Base-by-base conservation (phyloP, 148 eudicot genomes). In the Tetragonia tetragonoides region DNA sequence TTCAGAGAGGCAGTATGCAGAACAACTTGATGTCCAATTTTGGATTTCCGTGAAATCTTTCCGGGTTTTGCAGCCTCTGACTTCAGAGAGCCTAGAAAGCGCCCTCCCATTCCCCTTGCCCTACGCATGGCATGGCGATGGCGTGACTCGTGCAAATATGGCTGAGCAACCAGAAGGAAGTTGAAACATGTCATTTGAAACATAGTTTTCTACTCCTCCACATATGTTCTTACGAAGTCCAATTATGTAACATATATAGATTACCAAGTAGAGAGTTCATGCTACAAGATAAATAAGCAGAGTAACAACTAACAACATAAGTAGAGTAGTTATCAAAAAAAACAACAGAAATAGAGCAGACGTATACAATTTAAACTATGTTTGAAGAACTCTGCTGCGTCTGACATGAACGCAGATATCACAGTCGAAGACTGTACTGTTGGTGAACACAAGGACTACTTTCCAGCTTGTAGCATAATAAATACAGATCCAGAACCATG, bases 41-140 rank as follows among this genome's bases (percentile, higher is more conserved):
- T 54, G 17, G 59, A 54, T 7, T 59, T 59, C 17, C 3, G 23
- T 18, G 21, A 11, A 23, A 6, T 59, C 62, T 59, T 17, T 18
- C 23, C 23, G 21, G 62, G 17, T 0, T 59, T 59, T 17, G 4
- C 2, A 59, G 62, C 0, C 21, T 59, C 62, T 18, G 62, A 59
- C 1, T 59, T 59, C 23, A 7, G 8, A 0, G 62, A 3, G 21
- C 62, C 62, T 34, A 90, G 83, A 65, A 90, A 90, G 42, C 93
- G 86, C 34, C 93, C 93, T 14, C 93, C 93, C 64, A 77, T 77
- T 40, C 93, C 93, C 81, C 93, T 88, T 47, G 91, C 87, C 2
- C 93, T 87, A 44, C 91, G 87, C 87, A 80, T 85, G n/a, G 93
- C 93, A 68, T 90, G 93, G 68, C 85, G 90, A 79, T 90, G 93